Evolutionary conservation across 306 rosid genomes (phyloP), one percentile per base, ranked within the genome.

Genomic region (Quercus dentata): DNA sequence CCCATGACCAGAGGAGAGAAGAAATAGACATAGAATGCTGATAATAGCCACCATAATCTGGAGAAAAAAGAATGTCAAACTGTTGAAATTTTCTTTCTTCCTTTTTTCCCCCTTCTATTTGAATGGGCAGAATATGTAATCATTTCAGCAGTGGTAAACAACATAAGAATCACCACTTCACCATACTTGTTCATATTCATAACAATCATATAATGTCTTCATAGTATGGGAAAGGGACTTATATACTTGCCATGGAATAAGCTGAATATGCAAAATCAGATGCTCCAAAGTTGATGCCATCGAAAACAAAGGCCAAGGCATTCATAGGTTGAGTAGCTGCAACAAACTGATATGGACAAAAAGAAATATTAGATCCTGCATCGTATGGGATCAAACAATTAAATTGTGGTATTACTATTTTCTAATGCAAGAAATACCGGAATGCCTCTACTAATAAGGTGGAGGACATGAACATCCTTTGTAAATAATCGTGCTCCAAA

Each of bases 261-360:
- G 99, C 99, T 72, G 99, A 91, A 83, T 95, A 95, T 17, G 96
- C 94, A 78, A 95, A 95, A 89, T 95, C 99, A 80, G 99, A 93
- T 54, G 98, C 99, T 59, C 99, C 99, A 75, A 91, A 95, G 87
- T 95, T 95, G 89, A 95, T 86, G 44, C 99, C 99, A 74, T 95
- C 99, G 59, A 93, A 95, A 64, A 95, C 96, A 86, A 95, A 95
- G 35, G 99, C 98, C 88, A 95, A 82, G 62, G 90, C 85, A 78
- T 95, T 95, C 76, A 95, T 78, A 77, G 99, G 99, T 78, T 95
- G 99, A 62, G 97, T 95, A 57, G 88, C 89, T 75, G 96, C 98
- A 71, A 95, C 94, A 88, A 95, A 95, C 99, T 95, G 89, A 15
- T 38, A 78, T 15, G 46, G 71, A 75, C 71, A 28, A 70, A 74